Base-by-base conservation (phyloP, 2,329 filamentous ascomycete genomes). In the Trichoderma guizhouense region DNA sequence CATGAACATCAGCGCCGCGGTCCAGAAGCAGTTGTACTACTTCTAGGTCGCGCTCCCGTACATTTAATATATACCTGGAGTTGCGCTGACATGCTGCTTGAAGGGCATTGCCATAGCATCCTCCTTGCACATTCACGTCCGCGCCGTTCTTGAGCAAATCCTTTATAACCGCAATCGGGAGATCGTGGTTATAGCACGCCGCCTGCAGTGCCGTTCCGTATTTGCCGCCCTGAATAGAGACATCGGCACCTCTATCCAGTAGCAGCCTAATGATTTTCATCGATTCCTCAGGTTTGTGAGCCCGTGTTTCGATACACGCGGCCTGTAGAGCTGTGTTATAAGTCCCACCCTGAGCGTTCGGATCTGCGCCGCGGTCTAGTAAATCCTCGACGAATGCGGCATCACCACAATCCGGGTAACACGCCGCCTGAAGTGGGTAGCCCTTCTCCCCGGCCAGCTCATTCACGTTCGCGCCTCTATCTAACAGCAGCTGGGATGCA, bases 1-100 rank as follows among this genome's bases (percentile, higher is more conserved):
- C 39, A 47, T 47, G 0, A n/a, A 8, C 4, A 0, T 47, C 7
- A n/a, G 39, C 39, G 0, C 18, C 39, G 0, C 0, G 3, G 18
- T 47, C 3, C 1, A 47, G 39, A 47, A 47, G 39, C 18, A 47
- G 39, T 3, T 47, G 39, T 47, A 47, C 18, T 47, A n/a, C 1
- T 43, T 43, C 39, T n/a, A n/a, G 7, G 7, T 4, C 5, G 39
- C 7, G 8, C 39, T 47, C 39, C 7, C 36, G 14, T 5, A n/a
- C n/a, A n/a, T n/a, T n/a, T n/a, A n/a, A n/a, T n/a, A n/a, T n/a
- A n/a, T n/a, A n/a, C n/a, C n/a, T n/a, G n/a, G 4, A n/a, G 18
- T 3, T 8, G 39, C 39, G 18, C 18, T 21, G 43, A 21, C 18
- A 47, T 21, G 43, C 43, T 1, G 43, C 18, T 9, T 47, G 43